Evolutionary conservation across 2,329 filamentous ascomycete genomes (phyloP).

Genomic region (Botrytis squamosa): DNA sequence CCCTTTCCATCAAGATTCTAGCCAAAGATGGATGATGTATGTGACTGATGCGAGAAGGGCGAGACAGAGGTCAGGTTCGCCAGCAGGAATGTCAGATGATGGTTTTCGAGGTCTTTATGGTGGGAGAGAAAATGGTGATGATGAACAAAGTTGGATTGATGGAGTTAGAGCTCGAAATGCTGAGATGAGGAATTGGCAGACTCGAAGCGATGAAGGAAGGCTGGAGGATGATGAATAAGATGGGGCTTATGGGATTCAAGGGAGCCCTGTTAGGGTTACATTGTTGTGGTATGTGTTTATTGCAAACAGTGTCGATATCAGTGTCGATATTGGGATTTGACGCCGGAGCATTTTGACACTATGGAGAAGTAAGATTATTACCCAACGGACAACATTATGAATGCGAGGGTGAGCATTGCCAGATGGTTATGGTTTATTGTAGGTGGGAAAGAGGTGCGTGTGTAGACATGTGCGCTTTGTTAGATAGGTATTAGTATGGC

Average conservation of each 20-base stretch:
- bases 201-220: slow-evolving; percentile 27
- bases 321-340: neutral
- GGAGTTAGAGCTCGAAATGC: slow-evolving; percentile 41
- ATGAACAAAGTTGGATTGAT: slow-evolving; percentile 39
- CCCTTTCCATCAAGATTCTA: neutral
- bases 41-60: neutral
- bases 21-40: slow-evolving; percentile 11
- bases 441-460: neutral
- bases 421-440: neutral
- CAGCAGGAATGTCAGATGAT: slow-evolving; percentile 44
- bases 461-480: neutral
- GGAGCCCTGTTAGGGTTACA: neutral
- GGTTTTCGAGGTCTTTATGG: slow-evolving; percentile 50
- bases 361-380: neutral
- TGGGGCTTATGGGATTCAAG: slow-evolving; percentile 15
- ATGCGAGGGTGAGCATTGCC: neutral
- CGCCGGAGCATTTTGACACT: neutral
- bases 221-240: slow-evolving; percentile 35
- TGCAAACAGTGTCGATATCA: neutral
- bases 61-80: slow-evolving; percentile 35
- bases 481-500: neutral
- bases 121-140: slow-evolving; percentile 50
- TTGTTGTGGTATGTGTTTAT: neutral
- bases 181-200: slow-evolving; percentile 24
- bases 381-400: neutral